Percentiles rank a stretch among this genome's conserved stretches.
These are phyloP conservation scores for Trypanosomatidae sp. DNA, from an alignment of 208 protist species.

Conservation along the genomic window DNA sequence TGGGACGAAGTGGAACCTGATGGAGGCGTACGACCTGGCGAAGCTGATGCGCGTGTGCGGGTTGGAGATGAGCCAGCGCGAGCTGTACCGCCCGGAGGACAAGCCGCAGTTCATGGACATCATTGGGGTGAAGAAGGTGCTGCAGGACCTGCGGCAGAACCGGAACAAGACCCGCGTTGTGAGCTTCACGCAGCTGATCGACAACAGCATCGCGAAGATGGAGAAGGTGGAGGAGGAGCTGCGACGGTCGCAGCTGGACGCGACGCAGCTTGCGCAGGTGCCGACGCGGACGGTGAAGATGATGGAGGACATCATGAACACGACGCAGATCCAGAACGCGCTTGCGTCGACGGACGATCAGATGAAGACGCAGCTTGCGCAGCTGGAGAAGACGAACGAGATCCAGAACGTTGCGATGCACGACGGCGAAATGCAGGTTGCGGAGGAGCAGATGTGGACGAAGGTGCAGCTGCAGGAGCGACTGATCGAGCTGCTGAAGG, in stretches of 20 bases:
- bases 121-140: conserved; percentile 75
- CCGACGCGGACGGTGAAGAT: conserved; percentile 67
- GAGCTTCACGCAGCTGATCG: conserved; percentile 76
- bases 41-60: conserved; percentile 74
- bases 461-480: conserved; percentile 84
- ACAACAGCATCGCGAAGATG: conserved; percentile 78
- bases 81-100: conserved; percentile 82
- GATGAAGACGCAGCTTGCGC: conserved; percentile 76
- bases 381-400: conserved; percentile 79
- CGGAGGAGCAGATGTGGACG: conserved; percentile 85
- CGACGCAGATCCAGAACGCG: conserved; percentile 71
- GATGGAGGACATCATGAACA: conserved; percentile 83
- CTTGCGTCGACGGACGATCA: conserved; percentile 77
- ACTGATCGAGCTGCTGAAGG: conserved; percentile 72
- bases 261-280: conserved; percentile 69
- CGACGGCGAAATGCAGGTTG: conserved; percentile 84
- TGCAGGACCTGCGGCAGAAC: conserved; percentile 78
- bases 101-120: conserved; percentile 86
- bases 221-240: conserved; percentile 82
- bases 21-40: conserved; percentile 77
- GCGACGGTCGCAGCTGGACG: conserved; percentile 61
- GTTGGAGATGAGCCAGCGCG: conserved; percentile 78
- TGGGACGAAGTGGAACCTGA: conserved; percentile 85
- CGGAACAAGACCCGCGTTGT: conserved; percentile 83
- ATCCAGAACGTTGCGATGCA: conserved; percentile 81